Conservation (phyloP, 1,284 basidiomycete species). For the Tilletia horrida region DNA sequence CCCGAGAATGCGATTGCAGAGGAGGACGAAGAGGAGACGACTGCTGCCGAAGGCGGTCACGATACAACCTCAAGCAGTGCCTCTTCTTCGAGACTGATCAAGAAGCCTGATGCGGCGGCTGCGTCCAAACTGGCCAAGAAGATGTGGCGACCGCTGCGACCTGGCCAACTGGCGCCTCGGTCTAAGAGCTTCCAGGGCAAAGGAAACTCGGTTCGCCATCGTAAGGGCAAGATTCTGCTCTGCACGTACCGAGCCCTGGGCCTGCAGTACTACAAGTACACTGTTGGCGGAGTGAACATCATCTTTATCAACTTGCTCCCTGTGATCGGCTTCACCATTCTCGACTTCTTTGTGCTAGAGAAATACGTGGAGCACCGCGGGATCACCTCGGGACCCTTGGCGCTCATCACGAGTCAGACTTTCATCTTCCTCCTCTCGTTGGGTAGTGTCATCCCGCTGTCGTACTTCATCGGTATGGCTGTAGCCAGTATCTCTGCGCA, state of each 20-base stretch:
- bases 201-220: conserved; percentile 57
- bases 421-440: conserved; percentile 83
- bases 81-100: conserved; percentile 69
- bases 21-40: conserved; percentile 31
- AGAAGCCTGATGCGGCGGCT: conserved; percentile 58
- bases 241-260: conserved; percentile 93
- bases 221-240: conserved; percentile 71
- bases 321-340: conserved; percentile 89
- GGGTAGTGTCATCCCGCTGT: conserved; percentile 89
- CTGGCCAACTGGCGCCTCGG: conserved; percentile 56
- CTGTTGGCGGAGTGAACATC: conserved; percentile 96
- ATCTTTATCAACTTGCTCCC: conserved; percentile 93
- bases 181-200: conserved; percentile 55
- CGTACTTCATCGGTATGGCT: conserved; percentile 99
- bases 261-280: conserved; percentile 97
- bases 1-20: conserved; percentile 22
- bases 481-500: conserved; percentile 97
- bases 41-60: neutral
- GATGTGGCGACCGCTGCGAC: conserved; percentile 48
- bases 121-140: conserved; percentile 20
- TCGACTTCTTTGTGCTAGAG: conserved; percentile 82
- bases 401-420: conserved; percentile 69
- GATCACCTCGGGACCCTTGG: conserved; percentile 62
- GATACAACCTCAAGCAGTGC: conserved; percentile 59
- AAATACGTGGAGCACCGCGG: conserved; percentile 68